phyloP scores from a whole-genome alignment of 2,329 filamentous ascomycete genomes.

The Claviceps lovelessii region DNA sequence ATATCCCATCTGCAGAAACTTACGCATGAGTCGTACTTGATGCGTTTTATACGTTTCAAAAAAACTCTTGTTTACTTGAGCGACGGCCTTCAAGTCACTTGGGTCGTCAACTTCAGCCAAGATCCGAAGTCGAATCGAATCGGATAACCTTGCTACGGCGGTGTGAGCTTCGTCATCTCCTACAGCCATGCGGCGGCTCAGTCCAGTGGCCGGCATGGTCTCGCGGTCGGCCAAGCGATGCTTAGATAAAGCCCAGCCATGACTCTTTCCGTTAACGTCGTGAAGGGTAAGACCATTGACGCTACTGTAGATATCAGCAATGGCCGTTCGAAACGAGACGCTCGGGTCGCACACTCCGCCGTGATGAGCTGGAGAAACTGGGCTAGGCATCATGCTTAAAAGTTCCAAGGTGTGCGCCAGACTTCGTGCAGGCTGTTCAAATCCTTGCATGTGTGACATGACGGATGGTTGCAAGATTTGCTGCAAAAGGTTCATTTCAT shows the following conservation, averaged over 20 bases:
- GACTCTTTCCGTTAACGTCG: constrained; percentile 32
- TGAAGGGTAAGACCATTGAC: constrained; percentile 33
- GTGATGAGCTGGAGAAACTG: constrained; percentile 25
- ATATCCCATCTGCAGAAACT: constrained; percentile 17
- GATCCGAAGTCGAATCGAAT: constrained; percentile 25
- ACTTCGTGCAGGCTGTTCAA: constrained; percentile 21
- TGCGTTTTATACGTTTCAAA: constrained; percentile 32
- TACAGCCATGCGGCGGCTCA: constrained; percentile 19
- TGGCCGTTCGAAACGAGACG: constrained; percentile 29
- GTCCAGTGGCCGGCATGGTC: constrained; percentile 15
- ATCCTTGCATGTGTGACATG: constrained; percentile 12
- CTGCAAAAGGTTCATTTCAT: constrained; percentile 30
- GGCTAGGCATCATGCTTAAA: constrained; percentile 29
- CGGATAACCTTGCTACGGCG: constrained; percentile 20
- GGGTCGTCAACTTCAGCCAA: constrained; percentile 25
- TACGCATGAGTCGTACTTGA: constrained; percentile 25
- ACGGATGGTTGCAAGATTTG: constrained; percentile 22
- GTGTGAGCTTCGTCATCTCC: constrained; percentile 14
- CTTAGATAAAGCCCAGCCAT: constrained; percentile 36
- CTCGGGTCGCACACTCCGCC: constrained; percentile 35
- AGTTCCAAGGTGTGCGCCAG: constrained; percentile 31
- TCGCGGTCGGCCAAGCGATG: constrained; percentile 23
- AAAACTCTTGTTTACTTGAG: constrained; percentile 27
- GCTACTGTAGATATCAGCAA: constrained; percentile 38
- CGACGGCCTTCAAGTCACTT: constrained; percentile 28